Conservation (phyloP, 1,139 yeast genomes). For the Lodderomyces theae region DNA sequence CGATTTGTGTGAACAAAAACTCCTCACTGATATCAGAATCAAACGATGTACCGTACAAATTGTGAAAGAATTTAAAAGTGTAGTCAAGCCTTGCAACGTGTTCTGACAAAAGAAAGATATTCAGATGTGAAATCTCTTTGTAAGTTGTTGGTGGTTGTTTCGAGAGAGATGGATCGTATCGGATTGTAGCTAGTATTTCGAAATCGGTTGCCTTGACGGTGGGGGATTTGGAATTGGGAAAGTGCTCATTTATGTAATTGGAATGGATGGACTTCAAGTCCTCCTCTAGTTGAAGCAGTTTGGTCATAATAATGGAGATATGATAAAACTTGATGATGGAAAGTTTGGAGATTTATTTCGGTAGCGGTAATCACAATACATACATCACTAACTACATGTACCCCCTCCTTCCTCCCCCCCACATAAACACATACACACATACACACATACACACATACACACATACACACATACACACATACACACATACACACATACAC, state of each 20-base stretch:
- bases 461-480: too few species aligned
- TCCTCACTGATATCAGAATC: conserved; percentile 40
- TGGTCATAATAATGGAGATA: not conserved
- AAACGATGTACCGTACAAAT: conserved; percentile 15
- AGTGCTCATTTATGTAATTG: conserved; percentile 20
- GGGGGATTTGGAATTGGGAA: conserved; percentile 15
- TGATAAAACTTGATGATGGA: too few species aligned
- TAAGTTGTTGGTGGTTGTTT: conserved; percentile 23
- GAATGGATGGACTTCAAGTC: conserved; percentile 12
- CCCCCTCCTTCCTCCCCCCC: too few species aligned
- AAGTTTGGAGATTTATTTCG: too few species aligned
- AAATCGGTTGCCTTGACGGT: conserved; percentile 29
- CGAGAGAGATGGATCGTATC: conserved; percentile 65
- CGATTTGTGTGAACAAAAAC: conserved; percentile 43
- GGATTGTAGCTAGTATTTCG: conserved; percentile 61
- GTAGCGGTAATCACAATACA: too few species aligned
- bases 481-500: too few species aligned
- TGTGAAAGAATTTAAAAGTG: conserved; percentile 53
- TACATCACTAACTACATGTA: too few species aligned
- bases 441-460: too few species aligned
- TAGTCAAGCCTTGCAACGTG: conserved; percentile 61
- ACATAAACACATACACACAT: too few species aligned
- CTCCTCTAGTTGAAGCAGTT: not conserved
- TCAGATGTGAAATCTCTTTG: conserved; percentile 25
- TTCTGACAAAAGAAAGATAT: conserved; percentile 61